Percentiles rank a stretch among this genome's conserved stretches.
Evolutionary conservation across 371 early-diverging fungal genomes (phyloP).

Genomic region (Mucor circinelloides): DNA sequence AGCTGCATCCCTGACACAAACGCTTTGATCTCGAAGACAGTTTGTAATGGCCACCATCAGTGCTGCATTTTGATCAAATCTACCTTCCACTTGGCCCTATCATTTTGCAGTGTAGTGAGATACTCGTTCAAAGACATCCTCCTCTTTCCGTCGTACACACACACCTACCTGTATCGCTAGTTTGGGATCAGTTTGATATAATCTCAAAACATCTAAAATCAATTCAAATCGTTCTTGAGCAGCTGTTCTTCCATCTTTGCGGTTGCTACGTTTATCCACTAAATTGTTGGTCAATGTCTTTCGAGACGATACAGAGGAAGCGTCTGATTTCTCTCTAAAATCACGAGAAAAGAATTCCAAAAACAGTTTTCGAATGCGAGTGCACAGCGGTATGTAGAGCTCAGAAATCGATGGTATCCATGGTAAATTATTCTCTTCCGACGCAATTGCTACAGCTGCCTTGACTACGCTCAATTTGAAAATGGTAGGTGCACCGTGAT

Average conservation of each 20-base stretch:
- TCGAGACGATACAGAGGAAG: not conserved
- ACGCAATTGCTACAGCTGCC: conserved; percentile 66
- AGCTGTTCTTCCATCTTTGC: conserved; percentile 31
- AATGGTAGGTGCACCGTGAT: conserved; percentile 53
- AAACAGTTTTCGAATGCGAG: conserved; percentile 64
- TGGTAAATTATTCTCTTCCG: conserved; percentile 60
- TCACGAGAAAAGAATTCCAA: conserved; percentile 47
- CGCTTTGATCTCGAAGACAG: conserved; percentile 58
- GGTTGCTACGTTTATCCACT: conserved; percentile 23
- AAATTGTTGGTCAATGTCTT: conserved; percentile 6
- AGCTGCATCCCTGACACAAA: conserved; percentile 61
- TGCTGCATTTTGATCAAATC: conserved; percentile 58
- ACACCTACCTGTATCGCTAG: conserved; percentile 62
- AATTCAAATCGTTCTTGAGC: conserved; percentile 65
- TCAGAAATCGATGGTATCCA: conserved; percentile 67
- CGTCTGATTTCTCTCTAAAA: conserved; percentile 16
- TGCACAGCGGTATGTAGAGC: conserved; percentile 62
- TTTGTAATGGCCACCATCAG: conserved; percentile 62
- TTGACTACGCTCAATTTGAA: conserved; percentile 72
- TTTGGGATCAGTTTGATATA: conserved; percentile 68
- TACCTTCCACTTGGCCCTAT: conserved; percentile 24
- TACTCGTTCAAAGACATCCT: no score
- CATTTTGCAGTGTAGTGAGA: no score
- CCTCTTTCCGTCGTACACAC: not conserved
- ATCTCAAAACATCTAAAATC: conserved; percentile 63